Evolutionary conservation across 768 basidiomycete species (phyloP), one percentile per base, ranked within the genome.

Genomic region (Amanita molliuscula): DNA sequence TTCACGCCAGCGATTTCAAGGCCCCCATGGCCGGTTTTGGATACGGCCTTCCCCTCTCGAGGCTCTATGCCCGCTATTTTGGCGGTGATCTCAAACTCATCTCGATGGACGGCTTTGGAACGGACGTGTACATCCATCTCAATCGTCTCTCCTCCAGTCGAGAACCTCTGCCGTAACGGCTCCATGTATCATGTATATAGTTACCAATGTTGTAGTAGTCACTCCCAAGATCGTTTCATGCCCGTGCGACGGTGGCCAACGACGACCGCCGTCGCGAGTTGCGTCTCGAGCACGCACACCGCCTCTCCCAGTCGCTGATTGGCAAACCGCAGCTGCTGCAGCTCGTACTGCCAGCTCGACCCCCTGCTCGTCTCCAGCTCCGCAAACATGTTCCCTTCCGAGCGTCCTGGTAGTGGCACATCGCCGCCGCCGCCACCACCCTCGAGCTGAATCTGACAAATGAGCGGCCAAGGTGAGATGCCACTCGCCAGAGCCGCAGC

Each of bases 21-120:
- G 95, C 95, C 2, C 95, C 95, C 0, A 94, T 98, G 92, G 95
- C 95, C 33, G 95, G 96, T 0, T 96, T 88, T 56, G 88, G 90
- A 5, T 98, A 98, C 62, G 95, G 95, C 0, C 63, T 98, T 5
- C 95, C 95, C 2, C 72, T 99, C 16, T 93, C 90, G 41, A 70
- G 95, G 66, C 66, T 99, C 80, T 99, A 98, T 59, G 93, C 94
- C 0, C 73, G 95, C 43, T 99, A 96, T 63, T 96, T 97, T 59
- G 95, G 91, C 0, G 89, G 91, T 0, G 94, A 98, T 64, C 69
- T 99, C 25, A 75, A 89, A 15, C 66, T 99, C 50, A 99, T 99
- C 54, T 87, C 92, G 37, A 98, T 99, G 94, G 96, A 99, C 55
- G 95, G 96, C n/a, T 92, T 88, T 60, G 91, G 92, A 8, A 92